Percentiles rank a stretch among this genome's conserved stretches.
phyloP scores from a whole-genome alignment of 768 basidiomycete species.

The Xanthoconium purpureum region DNA sequence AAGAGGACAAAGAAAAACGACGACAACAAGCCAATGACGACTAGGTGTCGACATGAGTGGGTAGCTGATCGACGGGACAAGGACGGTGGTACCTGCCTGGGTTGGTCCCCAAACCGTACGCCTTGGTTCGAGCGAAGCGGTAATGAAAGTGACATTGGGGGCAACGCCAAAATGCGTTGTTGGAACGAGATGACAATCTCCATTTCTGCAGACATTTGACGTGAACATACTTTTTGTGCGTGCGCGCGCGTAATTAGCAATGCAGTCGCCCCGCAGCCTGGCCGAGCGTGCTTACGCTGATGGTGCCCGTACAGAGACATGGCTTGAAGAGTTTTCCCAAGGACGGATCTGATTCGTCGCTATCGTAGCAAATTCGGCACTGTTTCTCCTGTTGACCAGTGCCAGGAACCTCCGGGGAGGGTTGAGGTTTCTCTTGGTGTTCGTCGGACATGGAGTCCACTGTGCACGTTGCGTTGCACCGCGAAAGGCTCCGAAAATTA shows the following conservation, averaged over 20 bases:
- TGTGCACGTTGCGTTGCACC: neutral
- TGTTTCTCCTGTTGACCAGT: constrained; percentile 50
- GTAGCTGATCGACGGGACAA: constrained; percentile 1
- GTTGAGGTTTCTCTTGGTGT: constrained; percentile 6
- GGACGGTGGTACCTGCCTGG: constrained; percentile 44
- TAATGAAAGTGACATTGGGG: constrained; percentile 80
- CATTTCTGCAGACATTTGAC: constrained; percentile 74
- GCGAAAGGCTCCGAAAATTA: neutral
- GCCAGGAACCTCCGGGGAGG: constrained; percentile 5
- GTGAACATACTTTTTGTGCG: constrained; percentile 61
- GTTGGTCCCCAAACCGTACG: constrained; percentile 74
- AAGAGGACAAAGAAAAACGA: constrained; percentile 59
- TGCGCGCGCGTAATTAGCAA: constrained; percentile 20
- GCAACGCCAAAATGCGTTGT: constrained; percentile 72
- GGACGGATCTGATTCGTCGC: constrained; percentile 52
- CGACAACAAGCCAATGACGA: constrained; percentile 60
- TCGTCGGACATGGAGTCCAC: constrained; percentile 19
- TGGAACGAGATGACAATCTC: constrained; percentile 61
- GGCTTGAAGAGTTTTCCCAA: constrained; percentile 81
- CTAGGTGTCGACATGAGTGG: constrained; percentile 36
- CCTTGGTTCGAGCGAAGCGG: constrained; percentile 68
- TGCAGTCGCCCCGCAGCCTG: constrained; percentile 4
- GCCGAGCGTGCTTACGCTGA: constrained; percentile 46
- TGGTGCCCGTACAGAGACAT: constrained; percentile 65
- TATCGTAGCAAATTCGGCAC: constrained; percentile 83